A percentile compares a stretch with the other conserved stretches of the same genome.
Conservation (phyloP, 345 rosid genomes). For the Theobroma cacao region DNA sequence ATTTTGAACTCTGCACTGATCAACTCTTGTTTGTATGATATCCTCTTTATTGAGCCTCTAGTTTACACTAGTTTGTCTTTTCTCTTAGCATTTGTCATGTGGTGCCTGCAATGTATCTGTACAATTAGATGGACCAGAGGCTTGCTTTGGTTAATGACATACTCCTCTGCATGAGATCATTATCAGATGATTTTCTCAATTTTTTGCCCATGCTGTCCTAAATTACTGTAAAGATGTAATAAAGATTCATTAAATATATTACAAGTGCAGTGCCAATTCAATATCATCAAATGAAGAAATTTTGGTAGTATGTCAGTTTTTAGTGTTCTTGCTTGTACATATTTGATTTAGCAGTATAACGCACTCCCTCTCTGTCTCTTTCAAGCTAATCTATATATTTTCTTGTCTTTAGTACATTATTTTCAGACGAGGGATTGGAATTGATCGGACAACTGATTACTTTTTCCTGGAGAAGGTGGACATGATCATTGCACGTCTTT, state of each 20-base stretch:
- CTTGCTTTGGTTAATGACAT: neutral
- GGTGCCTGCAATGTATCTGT: neutral
- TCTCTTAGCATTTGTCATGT: neutral
- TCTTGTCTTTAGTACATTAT: conserved; percentile 61
- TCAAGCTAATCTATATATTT: neutral
- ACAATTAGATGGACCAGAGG: neutral
- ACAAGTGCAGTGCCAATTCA: neutral
- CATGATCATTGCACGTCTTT: conserved; percentile 70
- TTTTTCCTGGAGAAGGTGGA: conserved; percentile 87
- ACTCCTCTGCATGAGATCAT: neutral
- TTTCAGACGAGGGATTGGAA: conserved; percentile 90
- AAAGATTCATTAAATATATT: too few relatives aligned
- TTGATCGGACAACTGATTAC: conserved; percentile 73
- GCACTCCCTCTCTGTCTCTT: neutral
- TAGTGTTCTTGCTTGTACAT: neutral
- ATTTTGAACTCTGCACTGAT: neutral
- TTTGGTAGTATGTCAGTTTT: neutral
- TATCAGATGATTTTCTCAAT: neutral
- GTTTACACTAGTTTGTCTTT: neutral
- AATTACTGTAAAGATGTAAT: neutral
- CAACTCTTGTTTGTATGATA: too few relatives aligned
- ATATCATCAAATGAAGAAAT: neutral
- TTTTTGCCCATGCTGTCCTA: neutral
- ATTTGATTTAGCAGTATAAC: neutral
- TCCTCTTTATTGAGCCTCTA: conserved; percentile 1